Conservation (phyloP, 106 monocot species). For the Iris macrosiphon region DNA sequence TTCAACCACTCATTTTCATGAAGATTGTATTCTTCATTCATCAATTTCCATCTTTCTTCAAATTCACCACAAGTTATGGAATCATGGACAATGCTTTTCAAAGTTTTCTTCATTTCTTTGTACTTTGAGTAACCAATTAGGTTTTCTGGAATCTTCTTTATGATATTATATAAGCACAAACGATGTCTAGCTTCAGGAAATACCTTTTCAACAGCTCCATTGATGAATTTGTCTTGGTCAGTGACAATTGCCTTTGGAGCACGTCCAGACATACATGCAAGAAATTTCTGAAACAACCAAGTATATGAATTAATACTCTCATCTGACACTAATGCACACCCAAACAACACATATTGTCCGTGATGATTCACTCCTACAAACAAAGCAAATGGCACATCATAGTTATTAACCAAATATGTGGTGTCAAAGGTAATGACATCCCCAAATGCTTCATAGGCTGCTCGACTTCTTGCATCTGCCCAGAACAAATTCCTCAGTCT, state of each 20-base stretch:
- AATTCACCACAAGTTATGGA: not conserved
- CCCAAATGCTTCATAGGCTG: not conserved
- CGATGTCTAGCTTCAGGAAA: constrained; percentile 9
- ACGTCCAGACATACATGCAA: constrained; percentile 3
- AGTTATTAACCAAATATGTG: not conserved
- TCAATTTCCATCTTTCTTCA: constrained; percentile 6
- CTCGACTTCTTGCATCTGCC: not conserved
- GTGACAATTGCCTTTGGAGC: constrained; percentile 7
- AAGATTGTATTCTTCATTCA: constrained; percentile 1
- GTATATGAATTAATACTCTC: not conserved
- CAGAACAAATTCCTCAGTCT: not conserved
- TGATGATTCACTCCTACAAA: constrained; percentile 19
- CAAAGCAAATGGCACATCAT: constrained; percentile 6
- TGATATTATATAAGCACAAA: not conserved
- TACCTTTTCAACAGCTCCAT: not conserved
- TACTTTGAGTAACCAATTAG: no score
- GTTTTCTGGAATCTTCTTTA: constrained; percentile 2
- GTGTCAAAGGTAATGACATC: constrained; percentile 9
- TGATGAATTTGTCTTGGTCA: not conserved
- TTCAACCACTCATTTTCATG: not conserved
- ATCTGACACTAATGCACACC: not conserved
- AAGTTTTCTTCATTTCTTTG: no score
- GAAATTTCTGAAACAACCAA: constrained; percentile 6
- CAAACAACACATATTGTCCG: constrained; percentile 5
- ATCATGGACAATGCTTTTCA: not conserved